phyloP scores from a whole-genome alignment of 140 eudicot species.

The Eryngium alpinum region DNA sequence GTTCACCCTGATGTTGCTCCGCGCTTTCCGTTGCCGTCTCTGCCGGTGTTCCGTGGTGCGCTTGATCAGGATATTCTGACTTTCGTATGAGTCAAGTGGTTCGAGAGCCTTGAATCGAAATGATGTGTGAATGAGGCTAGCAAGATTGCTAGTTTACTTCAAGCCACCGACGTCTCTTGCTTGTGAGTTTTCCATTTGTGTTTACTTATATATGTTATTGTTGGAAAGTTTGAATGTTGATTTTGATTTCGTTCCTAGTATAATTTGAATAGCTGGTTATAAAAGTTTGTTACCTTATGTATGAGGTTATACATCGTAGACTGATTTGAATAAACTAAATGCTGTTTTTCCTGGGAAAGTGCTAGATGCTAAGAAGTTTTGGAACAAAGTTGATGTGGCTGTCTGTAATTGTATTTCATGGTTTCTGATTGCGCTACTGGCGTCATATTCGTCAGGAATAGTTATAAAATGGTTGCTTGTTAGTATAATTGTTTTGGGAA shows the following conservation, averaged over 20 bases:
- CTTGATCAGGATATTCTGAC: conserved; percentile 69
- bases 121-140: conserved; percentile 49
- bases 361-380: background rate
- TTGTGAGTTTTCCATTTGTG: conserved; percentile 44
- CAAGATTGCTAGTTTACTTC: conserved; percentile 60
- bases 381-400: background rate
- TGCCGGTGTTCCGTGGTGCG: conserved; percentile 86
- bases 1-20: conserved; percentile 88
- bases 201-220: background rate
- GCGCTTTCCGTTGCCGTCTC: conserved; percentile 83
- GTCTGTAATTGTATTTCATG: too few species aligned
- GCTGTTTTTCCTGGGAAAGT: background rate
- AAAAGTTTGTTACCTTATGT: background rate
- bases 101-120: conserved; percentile 33
- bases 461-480: too few species aligned
- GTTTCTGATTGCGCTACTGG: too few species aligned
- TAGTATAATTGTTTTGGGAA: too few species aligned
- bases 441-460: too few species aligned
- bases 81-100: conserved; percentile 47
- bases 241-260: background rate
- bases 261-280: background rate
- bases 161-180: conserved; percentile 65
- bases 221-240: conserved; percentile 4
- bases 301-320: background rate
- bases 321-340: background rate